These are phyloP conservation scores for Gracilaria domingensis DNA, from an alignment of 23 red algal species.

Conservation along the genomic window DNA sequence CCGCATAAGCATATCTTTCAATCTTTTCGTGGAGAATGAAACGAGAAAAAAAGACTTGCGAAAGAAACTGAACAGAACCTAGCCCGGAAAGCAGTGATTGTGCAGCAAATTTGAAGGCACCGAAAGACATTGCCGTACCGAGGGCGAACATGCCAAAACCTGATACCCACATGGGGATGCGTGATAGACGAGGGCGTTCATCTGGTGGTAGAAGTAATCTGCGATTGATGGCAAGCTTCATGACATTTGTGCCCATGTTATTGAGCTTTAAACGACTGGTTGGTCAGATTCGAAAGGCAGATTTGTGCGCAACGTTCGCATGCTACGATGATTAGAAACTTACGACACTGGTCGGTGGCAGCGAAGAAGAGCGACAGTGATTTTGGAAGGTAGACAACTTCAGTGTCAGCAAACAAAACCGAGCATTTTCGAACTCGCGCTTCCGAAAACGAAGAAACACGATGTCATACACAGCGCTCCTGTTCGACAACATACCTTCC, in stretches of 20 bases:
- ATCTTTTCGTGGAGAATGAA: slow-evolving; percentile 89
- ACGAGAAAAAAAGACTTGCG: slow-evolving; percentile 82
- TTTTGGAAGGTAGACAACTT: not conserved
- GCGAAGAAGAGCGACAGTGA: not conserved
- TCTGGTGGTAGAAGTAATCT: slow-evolving; percentile 67
- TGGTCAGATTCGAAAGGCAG: not conserved
- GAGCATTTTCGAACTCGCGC: not conserved
- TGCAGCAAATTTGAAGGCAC: slow-evolving; percentile 90
- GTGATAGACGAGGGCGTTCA: slow-evolving; percentile 77
- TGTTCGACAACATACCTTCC: slow-evolving; percentile 51
- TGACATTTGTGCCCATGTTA: slow-evolving; percentile 87
- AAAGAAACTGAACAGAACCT: slow-evolving; percentile 89
- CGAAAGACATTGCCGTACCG: slow-evolving; percentile 83
- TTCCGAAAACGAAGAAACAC: not conserved
- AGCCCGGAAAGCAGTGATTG: slow-evolving; percentile 91
- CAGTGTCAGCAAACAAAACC: not conserved
- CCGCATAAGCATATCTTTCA: slow-evolving; percentile 65
- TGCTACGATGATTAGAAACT: not conserved
- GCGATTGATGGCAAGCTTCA: slow-evolving; percentile 93
- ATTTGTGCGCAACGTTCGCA: not conserved
- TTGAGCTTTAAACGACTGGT: slow-evolving; percentile 53
- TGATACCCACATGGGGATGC: slow-evolving; percentile 73
- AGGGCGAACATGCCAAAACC: slow-evolving; percentile 87
- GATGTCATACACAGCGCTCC: not conserved
- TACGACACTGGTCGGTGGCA: slow-evolving; percentile 23